A percentile compares a stretch with the other conserved stretches of the same genome.
phyloP scores from a whole-genome alignment of 2,329 filamentous ascomycete species.

The Orbilia quercus region DNA sequence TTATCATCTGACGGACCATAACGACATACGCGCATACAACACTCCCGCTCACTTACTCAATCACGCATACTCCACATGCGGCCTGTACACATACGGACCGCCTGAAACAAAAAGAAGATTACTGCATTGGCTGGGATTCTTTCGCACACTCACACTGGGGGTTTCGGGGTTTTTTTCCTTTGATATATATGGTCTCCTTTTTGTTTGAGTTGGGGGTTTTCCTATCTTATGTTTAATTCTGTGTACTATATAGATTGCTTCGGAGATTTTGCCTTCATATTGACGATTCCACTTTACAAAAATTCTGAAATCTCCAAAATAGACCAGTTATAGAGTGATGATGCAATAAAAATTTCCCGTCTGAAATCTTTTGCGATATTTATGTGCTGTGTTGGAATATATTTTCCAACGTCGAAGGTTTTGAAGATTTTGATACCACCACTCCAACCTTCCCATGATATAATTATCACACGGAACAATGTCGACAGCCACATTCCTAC shows the following conservation, averaged over 20 bases:
- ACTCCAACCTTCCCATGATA: neutral
- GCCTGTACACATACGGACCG: neutral
- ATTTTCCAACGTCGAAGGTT: slow-evolving; percentile 30
- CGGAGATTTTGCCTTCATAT: slow-evolving; percentile 27
- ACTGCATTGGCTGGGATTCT: neutral
- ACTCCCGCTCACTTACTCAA: no score
- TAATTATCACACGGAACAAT: slow-evolving; percentile 6
- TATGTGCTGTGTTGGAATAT: slow-evolving; percentile 4
- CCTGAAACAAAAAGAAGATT: no score
- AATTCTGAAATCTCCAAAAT: slow-evolving; percentile 8
- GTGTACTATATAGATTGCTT: slow-evolving; percentile 42
- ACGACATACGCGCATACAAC: slow-evolving; percentile 10
- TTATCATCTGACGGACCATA: slow-evolving; percentile 3
- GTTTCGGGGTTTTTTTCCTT: slow-evolving; percentile 30
- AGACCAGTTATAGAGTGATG: neutral
- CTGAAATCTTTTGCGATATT: neutral
- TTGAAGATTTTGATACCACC: neutral
- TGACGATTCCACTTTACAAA: slow-evolving; percentile 51
- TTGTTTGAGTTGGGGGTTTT: neutral
- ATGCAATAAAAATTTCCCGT: slow-evolving; percentile 15
- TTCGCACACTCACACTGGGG: slow-evolving; percentile 26
- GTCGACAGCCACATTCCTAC: slow-evolving; percentile 35
- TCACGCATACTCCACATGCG: neutral
- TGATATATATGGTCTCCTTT: no score
- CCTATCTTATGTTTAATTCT: slow-evolving; percentile 24